Evolutionary conservation across 192 early-diverging fungal genomes (phyloP), one percentile per base, ranked within the genome.

Genomic region (Pecoramyces ruminantium): DNA sequence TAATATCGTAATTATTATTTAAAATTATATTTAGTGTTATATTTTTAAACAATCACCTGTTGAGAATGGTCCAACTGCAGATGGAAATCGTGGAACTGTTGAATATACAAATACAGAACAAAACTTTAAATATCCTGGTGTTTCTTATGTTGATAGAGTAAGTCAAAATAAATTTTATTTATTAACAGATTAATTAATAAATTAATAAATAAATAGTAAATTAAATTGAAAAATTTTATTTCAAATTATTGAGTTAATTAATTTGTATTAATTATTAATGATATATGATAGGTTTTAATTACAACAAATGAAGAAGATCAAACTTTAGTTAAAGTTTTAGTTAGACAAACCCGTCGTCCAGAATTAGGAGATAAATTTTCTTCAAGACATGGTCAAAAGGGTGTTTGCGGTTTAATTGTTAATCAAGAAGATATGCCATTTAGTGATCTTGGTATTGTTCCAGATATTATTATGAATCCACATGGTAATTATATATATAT

Each of bases 381-480:
- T 16, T 96, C 95, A 38, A 93, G 97, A 79, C 96, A 98, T 89
- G 97, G 96, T 80, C 97, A 99, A 83, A 99, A 99, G 83, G 97
- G 97, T 80, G 95, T 96, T 29, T 95, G 93, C 81, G 97, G 96
- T 77, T 94, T 97, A 79, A 99, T 99, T 87, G 95, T 98, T 51
- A 92, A 93, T 82, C 95, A 97, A 81, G 96, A 97, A 85, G 96
- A 99, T 84, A 95, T 99, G 95, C 97, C 97, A 29, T 99, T 98
- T 85, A 88, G 92, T 17, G 96, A 97, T 84, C 84, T 89, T 39
- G 97, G 97, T 78, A 90, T 97, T 30, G 90, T 88, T 58, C 97
- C 97, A 15, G 97, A 99, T 82, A 94, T 99, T 79, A 96, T 99
- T 87, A 99, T 99, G 96, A 99, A 99, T 89, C 97, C 97, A 16